These are phyloP conservation scores for Aethionema arabicum DNA, from an alignment of 345 rosid genomes.

Conservation along the genomic window DNA sequence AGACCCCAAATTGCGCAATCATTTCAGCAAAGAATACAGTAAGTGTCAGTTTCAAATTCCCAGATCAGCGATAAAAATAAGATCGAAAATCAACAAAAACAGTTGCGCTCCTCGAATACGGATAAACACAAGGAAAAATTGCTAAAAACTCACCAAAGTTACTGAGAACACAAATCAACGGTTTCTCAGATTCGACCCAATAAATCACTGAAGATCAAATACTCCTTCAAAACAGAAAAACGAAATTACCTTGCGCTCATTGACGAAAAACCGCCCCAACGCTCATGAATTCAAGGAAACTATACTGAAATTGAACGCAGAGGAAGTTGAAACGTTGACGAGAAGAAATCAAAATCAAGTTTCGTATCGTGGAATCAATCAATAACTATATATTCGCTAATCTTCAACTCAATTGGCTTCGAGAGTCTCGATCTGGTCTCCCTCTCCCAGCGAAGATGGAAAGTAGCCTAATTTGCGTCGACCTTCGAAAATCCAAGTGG, in stretches of 20 bases:
- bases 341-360: not conserved
- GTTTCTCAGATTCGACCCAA: not conserved
- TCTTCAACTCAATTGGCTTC: not conserved
- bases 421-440: constrained; percentile 26
- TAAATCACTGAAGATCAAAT: not conserved
- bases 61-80: no score
- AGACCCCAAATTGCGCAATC: constrained; percentile 1
- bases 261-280: not conserved
- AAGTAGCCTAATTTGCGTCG: constrained; percentile 26
- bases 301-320: no score
- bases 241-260: constrained; percentile 9
- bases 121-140: not conserved
- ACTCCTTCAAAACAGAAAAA: not conserved
- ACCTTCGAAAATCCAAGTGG: constrained; percentile 3
- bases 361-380: constrained; percentile 1
- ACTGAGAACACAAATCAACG: constrained; percentile 10
- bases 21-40: not conserved
- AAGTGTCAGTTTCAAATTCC: no score
- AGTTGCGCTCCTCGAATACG: no score
- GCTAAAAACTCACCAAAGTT: not conserved
- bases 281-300: not conserved
- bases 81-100: no score
- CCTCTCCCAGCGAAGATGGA: constrained; percentile 6
- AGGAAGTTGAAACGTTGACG: not conserved
- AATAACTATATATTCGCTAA: not conserved